Evolutionary conservation across 495 filamentous ascomycete genomes (phyloP).

Genomic region (Pyrenula aspistea): DNA sequence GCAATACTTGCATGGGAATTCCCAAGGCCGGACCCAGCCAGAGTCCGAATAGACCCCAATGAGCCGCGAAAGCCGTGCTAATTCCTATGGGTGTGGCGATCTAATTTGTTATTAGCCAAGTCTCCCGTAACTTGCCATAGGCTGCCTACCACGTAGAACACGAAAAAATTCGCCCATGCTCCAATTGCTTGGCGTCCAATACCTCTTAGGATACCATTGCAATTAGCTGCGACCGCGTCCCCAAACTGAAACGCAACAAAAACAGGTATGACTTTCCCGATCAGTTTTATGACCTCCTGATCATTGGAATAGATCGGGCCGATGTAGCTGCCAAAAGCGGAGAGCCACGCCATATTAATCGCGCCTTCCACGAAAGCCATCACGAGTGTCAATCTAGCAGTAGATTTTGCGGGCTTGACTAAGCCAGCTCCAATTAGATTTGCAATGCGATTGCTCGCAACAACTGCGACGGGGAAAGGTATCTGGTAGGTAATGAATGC

Average conservation of each 20-base stretch:
- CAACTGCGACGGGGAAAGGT: conserved; percentile 50
- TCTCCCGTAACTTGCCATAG: neutral
- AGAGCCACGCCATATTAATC: conserved; percentile 20
- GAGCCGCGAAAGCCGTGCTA: conserved; percentile 8
- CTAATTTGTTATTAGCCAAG: neutral
- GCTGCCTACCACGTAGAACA: conserved; percentile 8
- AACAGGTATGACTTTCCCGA: conserved; percentile 12
- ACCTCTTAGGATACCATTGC: conserved; percentile 14
- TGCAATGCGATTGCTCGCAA: conserved; percentile 49
- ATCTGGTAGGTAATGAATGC: conserved; percentile 46
- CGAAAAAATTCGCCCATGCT: conserved; percentile 7
- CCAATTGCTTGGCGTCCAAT: conserved; percentile 10
- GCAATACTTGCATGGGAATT: neutral
- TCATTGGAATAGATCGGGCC: conserved; percentile 26
- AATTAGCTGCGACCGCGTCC: conserved; percentile 13
- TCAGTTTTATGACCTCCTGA: conserved; percentile 17
- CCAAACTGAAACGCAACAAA: conserved; percentile 16
- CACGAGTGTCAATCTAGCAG: conserved; percentile 17
- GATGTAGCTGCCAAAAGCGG: conserved; percentile 17
- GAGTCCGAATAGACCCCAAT: conserved; percentile 13
- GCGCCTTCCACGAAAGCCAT: conserved; percentile 17
- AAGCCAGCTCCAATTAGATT: conserved; percentile 45
- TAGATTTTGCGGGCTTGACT: conserved; percentile 15
- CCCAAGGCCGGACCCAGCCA: conserved; percentile 13
- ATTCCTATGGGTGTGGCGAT: conserved; percentile 14